These are phyloP conservation scores for Arthrobotrys pseudoclavata DNA, from an alignment of 2,329 filamentous ascomycete genomes.

Conservation along the genomic window DNA sequence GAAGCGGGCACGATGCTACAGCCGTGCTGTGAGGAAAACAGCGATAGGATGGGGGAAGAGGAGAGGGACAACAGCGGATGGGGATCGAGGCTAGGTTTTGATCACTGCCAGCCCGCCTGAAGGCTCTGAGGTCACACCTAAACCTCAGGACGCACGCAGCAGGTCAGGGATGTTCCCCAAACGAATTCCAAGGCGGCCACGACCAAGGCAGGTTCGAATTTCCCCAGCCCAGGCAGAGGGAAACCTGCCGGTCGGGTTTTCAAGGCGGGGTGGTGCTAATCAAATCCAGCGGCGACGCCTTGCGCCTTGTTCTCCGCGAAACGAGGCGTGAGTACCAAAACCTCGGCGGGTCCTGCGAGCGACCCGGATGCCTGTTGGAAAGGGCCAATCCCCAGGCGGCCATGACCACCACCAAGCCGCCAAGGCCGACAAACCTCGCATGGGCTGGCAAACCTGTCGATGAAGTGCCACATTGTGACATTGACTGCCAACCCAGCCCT, in stretches of 20 bases:
- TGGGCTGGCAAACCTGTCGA: slow-evolving; percentile 43
- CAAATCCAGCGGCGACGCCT: slow-evolving; percentile 43
- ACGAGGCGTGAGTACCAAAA: slow-evolving; percentile 43
- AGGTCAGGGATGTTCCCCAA: slow-evolving; percentile 1
- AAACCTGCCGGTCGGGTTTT: slow-evolving; percentile 27
- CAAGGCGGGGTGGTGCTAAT: slow-evolving; percentile 46
- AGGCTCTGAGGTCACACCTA: slow-evolving; percentile 15
- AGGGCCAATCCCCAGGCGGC: slow-evolving; percentile 33
- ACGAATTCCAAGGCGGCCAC: neutral
- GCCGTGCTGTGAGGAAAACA: slow-evolving; percentile 40
- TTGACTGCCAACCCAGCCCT: slow-evolving; percentile 44
- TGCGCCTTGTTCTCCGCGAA: slow-evolving; percentile 46
- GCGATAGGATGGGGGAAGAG: neutral
- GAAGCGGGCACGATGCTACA: slow-evolving; percentile 19
- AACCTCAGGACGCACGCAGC: slow-evolving; percentile 6
- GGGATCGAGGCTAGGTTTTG: slow-evolving; percentile 27
- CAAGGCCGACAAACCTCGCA: slow-evolving; percentile 59
- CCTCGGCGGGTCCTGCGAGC: neutral
- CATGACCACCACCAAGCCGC: slow-evolving; percentile 46
- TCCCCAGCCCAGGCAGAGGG: slow-evolving; percentile 18
- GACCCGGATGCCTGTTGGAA: slow-evolving; percentile 29
- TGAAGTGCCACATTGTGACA: slow-evolving; percentile 36
- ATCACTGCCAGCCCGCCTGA: slow-evolving; percentile 11
- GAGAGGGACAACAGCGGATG: neutral
- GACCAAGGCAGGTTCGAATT: slow-evolving; percentile 8